Conservation (phyloP, 441 rosid genomes). For the Populus tomentosa region DNA sequence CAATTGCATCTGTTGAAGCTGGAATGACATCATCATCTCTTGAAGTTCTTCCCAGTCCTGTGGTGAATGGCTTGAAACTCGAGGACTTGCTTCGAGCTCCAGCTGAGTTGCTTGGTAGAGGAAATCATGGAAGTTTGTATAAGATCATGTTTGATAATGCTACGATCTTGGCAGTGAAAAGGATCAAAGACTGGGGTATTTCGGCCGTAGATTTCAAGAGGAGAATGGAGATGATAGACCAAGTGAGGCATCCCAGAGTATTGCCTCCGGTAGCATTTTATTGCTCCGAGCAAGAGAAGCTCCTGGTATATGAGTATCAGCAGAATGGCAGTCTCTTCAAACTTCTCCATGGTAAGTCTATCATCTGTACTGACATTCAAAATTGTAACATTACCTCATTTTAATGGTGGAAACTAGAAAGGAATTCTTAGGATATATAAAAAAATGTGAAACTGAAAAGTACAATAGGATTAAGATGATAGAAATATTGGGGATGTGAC, state of each 20-base stretch:
- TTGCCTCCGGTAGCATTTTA: constrained; percentile 48
- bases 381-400: not conserved
- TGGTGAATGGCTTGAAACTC: constrained; percentile 34
- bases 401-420: not conserved
- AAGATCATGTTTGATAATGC: constrained; percentile 41
- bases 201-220: constrained; percentile 36
- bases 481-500: not conserved
- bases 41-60: constrained; percentile 37
- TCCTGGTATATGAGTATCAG: constrained; percentile 47
- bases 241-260: constrained; percentile 39
- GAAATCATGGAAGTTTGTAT: constrained; percentile 59
- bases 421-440: not conserved
- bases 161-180: constrained; percentile 43
- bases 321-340: constrained; percentile 56
- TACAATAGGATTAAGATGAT: not conserved
- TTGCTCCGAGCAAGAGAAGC: constrained; percentile 58
- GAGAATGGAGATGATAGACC: constrained; percentile 43
- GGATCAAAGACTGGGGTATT: constrained; percentile 40
- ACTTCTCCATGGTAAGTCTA: constrained; percentile 47
- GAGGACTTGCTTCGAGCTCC: constrained; percentile 64
- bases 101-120: constrained; percentile 52
- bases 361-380: not conserved
- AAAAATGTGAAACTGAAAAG: not conserved
- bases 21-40: constrained; percentile 35
- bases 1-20: constrained; percentile 39